Conservation (phyloP, 768 basidiomycete genomes). For the Clavaria fumosa region DNA sequence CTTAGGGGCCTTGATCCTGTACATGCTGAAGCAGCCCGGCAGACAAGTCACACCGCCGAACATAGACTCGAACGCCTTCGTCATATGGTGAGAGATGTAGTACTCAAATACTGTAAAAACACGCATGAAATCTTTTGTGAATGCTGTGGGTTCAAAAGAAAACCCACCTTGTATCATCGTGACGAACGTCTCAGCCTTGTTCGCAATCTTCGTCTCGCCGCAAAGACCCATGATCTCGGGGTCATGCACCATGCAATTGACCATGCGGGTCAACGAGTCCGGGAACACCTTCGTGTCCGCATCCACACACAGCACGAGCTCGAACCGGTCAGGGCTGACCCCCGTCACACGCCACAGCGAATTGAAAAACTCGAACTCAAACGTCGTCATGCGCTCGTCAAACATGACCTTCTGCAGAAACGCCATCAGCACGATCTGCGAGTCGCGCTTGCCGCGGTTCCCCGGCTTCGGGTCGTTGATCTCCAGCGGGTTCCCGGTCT, state of each 20-base stretch:
- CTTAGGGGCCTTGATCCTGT: slow-evolving; percentile 99
- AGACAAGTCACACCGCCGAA: slow-evolving; percentile 99
- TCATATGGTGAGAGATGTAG: slow-evolving; percentile 98
- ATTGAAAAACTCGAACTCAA: slow-evolving; percentile 99
- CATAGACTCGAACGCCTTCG: slow-evolving; percentile 98
- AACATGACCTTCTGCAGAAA: slow-evolving; percentile 99
- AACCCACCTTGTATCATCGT: slow-evolving; percentile 98
- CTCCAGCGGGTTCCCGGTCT: slow-evolving; percentile 88
- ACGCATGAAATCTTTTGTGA: slow-evolving; percentile 6
- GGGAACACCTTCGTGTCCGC: slow-evolving; percentile 99
- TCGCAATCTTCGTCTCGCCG: slow-evolving; percentile 99
- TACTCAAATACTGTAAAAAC: slow-evolving; percentile 80
- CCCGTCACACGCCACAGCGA: slow-evolving; percentile 92
- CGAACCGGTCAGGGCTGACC: slow-evolving; percentile 90
- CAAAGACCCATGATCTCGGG: slow-evolving; percentile 98
- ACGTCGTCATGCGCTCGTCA: slow-evolving; percentile 98
- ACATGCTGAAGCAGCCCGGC: slow-evolving; percentile 99
- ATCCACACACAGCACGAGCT: slow-evolving; percentile 90
- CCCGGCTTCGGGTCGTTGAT: slow-evolving; percentile 84
- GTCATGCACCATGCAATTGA: slow-evolving; percentile 91
- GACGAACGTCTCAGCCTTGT: slow-evolving; percentile 96
- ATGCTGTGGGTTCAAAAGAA: slow-evolving; percentile 1
- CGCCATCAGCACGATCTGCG: slow-evolving; percentile 92
- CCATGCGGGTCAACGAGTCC: slow-evolving; percentile 92
- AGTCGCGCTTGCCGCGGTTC: slow-evolving; percentile 97